Percentiles rank a stretch among this genome's conserved stretches.
Conservation (phyloP, 371 early-diverging fungal species). For the Lichtheimia hyalospora region DNA sequence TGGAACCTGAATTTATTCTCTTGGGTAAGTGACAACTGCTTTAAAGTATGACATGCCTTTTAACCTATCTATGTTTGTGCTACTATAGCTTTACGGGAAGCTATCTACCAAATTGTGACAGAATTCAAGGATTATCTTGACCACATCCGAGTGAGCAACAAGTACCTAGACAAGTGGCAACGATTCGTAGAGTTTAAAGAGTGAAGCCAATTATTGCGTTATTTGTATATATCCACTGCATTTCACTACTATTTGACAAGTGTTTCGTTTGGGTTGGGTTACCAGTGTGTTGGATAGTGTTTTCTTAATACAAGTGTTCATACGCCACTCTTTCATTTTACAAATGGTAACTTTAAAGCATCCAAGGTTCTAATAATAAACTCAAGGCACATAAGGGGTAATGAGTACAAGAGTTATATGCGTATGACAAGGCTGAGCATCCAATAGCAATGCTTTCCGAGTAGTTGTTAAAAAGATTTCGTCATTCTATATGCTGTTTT, state of each 20-base stretch:
- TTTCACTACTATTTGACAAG: background rate
- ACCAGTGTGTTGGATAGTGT: background rate
- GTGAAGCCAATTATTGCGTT: slow-evolving; percentile 12
- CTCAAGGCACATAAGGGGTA: background rate
- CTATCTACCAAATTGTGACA: slow-evolving; percentile 51
- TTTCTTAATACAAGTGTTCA: background rate
- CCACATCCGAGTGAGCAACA: slow-evolving; percentile 33
- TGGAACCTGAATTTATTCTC: slow-evolving; percentile 28
- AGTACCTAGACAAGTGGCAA: slow-evolving; percentile 37
- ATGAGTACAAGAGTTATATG: background rate
- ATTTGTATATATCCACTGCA: background rate
- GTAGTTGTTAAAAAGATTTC: too few relatives aligned
- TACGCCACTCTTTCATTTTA: background rate
- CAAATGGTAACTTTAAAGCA: background rate
- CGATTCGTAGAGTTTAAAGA: slow-evolving; percentile 46
- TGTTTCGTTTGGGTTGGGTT: too few relatives aligned
- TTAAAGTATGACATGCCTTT: background rate
- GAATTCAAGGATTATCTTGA: slow-evolving; percentile 40
- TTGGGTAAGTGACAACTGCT: slow-evolving; percentile 18
- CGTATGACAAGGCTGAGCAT: too few relatives aligned
- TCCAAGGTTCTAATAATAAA: background rate
- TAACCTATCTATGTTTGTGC: background rate
- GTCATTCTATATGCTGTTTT: too few relatives aligned
- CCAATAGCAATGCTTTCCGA: too few relatives aligned
- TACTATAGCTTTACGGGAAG: slow-evolving; percentile 44